Evolutionary conservation across 1,139 yeast genomes (phyloP).

Genomic region (Protomyces gravidus): DNA sequence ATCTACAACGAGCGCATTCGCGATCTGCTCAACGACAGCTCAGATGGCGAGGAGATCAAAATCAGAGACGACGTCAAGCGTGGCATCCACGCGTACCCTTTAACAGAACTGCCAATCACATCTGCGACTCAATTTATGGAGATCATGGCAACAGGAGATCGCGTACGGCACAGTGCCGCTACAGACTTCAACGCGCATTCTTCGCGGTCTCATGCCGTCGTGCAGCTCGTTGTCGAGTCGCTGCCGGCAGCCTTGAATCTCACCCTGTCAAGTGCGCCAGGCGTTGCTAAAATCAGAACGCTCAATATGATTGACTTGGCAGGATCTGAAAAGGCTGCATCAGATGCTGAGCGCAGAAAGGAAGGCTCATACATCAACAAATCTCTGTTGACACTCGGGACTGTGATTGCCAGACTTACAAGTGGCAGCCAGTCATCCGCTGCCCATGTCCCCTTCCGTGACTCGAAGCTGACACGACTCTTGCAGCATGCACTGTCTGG

Average conservation of each 20-base stretch:
- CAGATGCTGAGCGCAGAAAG: constrained; percentile 74
- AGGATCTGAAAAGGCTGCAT: constrained; percentile 86
- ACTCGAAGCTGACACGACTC: constrained; percentile 80
- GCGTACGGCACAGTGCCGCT: constrained; percentile 71
- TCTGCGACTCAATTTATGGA: constrained; percentile 58
- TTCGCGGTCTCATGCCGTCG: constrained; percentile 85
- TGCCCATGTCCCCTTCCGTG: constrained; percentile 80
- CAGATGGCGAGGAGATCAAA: constrained; percentile 51
- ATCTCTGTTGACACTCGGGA: constrained; percentile 79
- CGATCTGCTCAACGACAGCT: constrained; percentile 53
- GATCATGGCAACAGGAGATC: constrained; percentile 64
- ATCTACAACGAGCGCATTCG: constrained; percentile 82
- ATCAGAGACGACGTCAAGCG: constrained; percentile 68
- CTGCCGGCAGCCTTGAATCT: constrained; percentile 36
- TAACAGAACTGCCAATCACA: constrained; percentile 56
- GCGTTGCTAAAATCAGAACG: constrained; percentile 48
- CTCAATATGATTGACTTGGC: constrained; percentile 89
- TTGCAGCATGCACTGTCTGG: constrained; percentile 91
- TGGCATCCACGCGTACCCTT: constrained; percentile 76
- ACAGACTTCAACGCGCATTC: constrained; percentile 81
- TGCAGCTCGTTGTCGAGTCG: constrained; percentile 59
- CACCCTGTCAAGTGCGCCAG: background rate
- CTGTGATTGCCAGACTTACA: constrained; percentile 71
- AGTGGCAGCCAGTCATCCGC: constrained; percentile 31
- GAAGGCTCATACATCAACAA: constrained; percentile 92